Conservation (phyloP, 805 yeast species). For the Kazachstania taianensis region DNA sequence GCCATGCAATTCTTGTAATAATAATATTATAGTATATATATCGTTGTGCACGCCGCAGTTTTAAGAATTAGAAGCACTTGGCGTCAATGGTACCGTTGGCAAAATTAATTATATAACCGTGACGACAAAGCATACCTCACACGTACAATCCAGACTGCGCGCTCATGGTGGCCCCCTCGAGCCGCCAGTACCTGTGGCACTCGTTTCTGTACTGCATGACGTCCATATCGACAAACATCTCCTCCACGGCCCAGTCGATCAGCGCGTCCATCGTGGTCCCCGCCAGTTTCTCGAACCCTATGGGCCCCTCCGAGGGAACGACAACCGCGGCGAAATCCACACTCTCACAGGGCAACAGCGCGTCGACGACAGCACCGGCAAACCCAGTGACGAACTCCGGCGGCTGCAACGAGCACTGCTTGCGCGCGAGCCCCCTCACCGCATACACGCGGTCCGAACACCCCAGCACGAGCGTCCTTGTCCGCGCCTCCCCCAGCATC, state of each 20-base stretch:
- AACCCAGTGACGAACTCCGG: slow-evolving; percentile 57
- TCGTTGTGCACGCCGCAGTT: too few species aligned
- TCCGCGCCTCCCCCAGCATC: slow-evolving; percentile 30
- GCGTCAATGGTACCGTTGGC: too few species aligned
- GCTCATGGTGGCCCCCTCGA: slow-evolving; percentile 23
- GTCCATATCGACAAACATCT: neutral
- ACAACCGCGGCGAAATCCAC: slow-evolving; percentile 11
- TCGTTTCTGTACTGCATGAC: slow-evolving; percentile 13
- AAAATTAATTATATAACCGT: too few species aligned
- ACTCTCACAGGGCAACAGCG: slow-evolving; percentile 10
- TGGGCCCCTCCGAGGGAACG: slow-evolving; percentile 50
- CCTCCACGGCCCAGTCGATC: slow-evolving; percentile 12
- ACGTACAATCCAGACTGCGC: slow-evolving; percentile 27
- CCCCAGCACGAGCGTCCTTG: slow-evolving; percentile 13
- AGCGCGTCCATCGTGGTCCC: slow-evolving; percentile 20
- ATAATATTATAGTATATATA: neutral
- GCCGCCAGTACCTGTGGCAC: slow-evolving; percentile 24
- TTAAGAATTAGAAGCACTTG: too few species aligned
- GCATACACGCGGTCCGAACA: slow-evolving; percentile 22
- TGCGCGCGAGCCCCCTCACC: slow-evolving; percentile 17
- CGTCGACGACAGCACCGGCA: slow-evolving; percentile 35
- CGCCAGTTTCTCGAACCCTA: slow-evolving; percentile 46
- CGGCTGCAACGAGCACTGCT: slow-evolving; percentile 34
- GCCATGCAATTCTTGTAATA: too few species aligned
- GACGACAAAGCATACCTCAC: too few species aligned